A percentile compares a stretch with the other conserved stretches of the same genome.
Conservation (phyloP, 2,329 filamentous ascomycete species). For the Anisogramma anomala region DNA sequence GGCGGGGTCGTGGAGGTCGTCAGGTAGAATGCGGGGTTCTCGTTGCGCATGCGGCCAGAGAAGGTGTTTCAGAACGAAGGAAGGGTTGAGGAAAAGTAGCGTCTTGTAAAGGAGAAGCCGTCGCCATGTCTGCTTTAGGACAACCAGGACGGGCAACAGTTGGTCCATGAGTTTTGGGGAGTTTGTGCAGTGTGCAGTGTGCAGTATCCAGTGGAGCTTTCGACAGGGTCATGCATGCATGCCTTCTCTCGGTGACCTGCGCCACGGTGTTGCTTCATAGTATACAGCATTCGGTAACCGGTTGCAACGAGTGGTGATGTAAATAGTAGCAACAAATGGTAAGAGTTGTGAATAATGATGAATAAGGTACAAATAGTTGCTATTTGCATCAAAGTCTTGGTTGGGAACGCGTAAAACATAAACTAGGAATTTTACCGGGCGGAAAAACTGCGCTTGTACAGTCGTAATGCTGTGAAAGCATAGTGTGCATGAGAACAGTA, state of each 20-base stretch:
- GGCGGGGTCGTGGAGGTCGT: background rate
- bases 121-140: constrained; percentile 11
- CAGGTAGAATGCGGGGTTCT: background rate
- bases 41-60: background rate
- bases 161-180: constrained; percentile 2
- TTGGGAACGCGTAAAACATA: no score
- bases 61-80: constrained; percentile 9
- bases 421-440: no score
- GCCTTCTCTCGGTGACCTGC: background rate
- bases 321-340: no score
- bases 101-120: constrained; percentile 12
- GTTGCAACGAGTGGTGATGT: no score
- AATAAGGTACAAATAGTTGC: no score
- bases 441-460: no score
- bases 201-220: background rate
- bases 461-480: no score
- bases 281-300: no score
- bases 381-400: no score
- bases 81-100: constrained; percentile 7
- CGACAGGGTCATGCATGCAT: background rate
- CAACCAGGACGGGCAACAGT: constrained; percentile 1
- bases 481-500: no score
- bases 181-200: background rate
- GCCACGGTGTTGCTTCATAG: no score
- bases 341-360: no score